phyloP scores from a whole-genome alignment of 495 filamentous ascomycete species.

The Penicillium canescens region DNA sequence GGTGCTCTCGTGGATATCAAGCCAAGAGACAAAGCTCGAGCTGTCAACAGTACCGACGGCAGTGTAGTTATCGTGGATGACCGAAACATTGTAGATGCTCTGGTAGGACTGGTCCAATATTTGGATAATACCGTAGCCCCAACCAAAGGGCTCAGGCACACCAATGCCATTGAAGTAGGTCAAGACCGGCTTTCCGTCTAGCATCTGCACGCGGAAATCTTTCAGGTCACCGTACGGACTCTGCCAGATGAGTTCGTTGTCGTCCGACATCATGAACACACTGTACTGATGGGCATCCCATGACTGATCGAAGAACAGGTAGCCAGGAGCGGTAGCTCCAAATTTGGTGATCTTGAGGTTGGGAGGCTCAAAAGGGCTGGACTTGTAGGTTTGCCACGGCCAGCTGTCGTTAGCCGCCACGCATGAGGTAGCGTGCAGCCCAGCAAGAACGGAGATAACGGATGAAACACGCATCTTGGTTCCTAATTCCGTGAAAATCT shows the following conservation, averaged over 20 bases:
- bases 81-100: constrained; percentile 25
- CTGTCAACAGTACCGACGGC: constrained; percentile 2
- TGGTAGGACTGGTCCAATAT: constrained; percentile 39
- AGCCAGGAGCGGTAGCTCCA: background rate
- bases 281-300: constrained; percentile 4
- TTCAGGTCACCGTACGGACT: background rate
- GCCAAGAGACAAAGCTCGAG: constrained; percentile 6
- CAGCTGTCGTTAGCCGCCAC: background rate
- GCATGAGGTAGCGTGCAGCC: background rate
- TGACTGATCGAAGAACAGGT: constrained; percentile 6
- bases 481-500: background rate
- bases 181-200: constrained; percentile 3
- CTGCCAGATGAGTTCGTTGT: constrained; percentile 1
- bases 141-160: constrained; percentile 7
- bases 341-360: background rate
- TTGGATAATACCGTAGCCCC: constrained; percentile 26
- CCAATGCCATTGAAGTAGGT: constrained; percentile 6
- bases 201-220: background rate
- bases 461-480: background rate
- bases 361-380: background rate
- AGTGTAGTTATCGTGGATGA: constrained; percentile 8
- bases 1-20: constrained; percentile 32
- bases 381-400: constrained; percentile 3
- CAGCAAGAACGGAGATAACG: background rate
- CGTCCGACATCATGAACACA: constrained; percentile 2